phyloP scores from a whole-genome alignment of 1,284 basidiomycete species.

The Rhodotorula mucilaginosa region DNA sequence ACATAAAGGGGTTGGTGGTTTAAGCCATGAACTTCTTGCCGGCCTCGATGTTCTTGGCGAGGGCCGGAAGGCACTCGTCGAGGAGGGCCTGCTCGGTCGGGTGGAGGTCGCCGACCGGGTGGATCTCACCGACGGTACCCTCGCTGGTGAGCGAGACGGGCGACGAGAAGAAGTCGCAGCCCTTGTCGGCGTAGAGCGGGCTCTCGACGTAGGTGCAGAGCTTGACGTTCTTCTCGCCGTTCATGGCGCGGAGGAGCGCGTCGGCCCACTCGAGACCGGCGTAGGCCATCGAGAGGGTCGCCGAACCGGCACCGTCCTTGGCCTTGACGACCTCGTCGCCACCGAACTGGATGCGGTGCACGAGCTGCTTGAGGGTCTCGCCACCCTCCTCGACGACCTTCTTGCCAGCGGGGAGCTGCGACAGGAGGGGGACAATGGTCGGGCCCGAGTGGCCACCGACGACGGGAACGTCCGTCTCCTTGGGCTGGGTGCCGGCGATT shows the following conservation, averaged over 20 bases:
- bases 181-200: conserved; percentile 52
- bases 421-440: conserved; percentile 93
- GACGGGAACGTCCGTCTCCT: conserved; percentile 73
- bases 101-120: conserved; percentile 71
- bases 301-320: conserved; percentile 83
- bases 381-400: conserved; percentile 58
- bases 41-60: conserved; percentile 72
- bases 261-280: conserved; percentile 84
- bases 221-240: conserved; percentile 75
- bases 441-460: conserved; percentile 94
- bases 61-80: conserved; percentile 80
- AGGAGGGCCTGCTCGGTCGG: conserved; percentile 81
- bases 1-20: not conserved
- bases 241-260: conserved; percentile 75
- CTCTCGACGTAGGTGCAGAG: conserved; percentile 68
- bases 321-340: conserved; percentile 89
- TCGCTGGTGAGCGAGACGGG: conserved; percentile 81
- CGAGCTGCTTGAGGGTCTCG: conserved; percentile 66
- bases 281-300: conserved; percentile 92
- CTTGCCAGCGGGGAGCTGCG: conserved; percentile 60
- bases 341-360: conserved; percentile 85
- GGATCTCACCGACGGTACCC: conserved; percentile 80
- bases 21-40: conserved; percentile 16
- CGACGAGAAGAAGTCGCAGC: conserved; percentile 81
- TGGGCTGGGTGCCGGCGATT: conserved; percentile 64